Base-by-base conservation (phyloP, 345 rosid genomes). In the Cardamine resedifolia region DNA sequence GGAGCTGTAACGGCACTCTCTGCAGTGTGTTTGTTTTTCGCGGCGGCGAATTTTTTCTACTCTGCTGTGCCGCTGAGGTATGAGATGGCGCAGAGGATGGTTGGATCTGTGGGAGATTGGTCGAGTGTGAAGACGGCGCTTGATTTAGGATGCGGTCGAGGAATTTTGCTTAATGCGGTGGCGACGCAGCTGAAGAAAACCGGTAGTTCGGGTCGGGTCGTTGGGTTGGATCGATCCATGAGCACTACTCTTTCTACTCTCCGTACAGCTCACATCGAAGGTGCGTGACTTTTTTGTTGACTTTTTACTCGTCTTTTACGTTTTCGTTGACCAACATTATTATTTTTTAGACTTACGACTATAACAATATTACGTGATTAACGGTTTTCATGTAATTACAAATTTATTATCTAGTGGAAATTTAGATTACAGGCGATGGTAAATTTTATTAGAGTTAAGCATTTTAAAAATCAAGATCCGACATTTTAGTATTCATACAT, bases 81-180 rank as follows among this genome's bases (percentile, higher is more conserved):
- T 60, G 92, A 89, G 67, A 91, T 94, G 98, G 97, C 97, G 53
- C 91, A 86, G 80, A 83, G 93, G 63, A 94, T 94, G 82, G 96
- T 94, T 44, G 85, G 88, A 58, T 83, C 85, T 36, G 95, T 94
- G 31, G 70, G 30, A 23, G 98, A 94, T 67, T 94, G 98, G 98
- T 91, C 98, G 23, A 78, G 83, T 12, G 98, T 94, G 65, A 91
- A 81, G 85, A 79, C 83, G 39, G 98, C 96, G 18, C 92, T 94
- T 14, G 98, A 94, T 68, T 78, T 94, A 4, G 98, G 98, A 0
- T 94, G 98, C 48, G 98, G 98, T n/a, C 83, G 95, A 3, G 98
- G 98, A 68, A 85, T 94, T 61, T 33, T 94, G 70, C 83, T 94
- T 26, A 94, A 94, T 72, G 73, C 96, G 65, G 98, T 94, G 76